phyloP scores from a whole-genome alignment of 2,329 filamentous ascomycete species.

The Blastomyces percursus region DNA sequence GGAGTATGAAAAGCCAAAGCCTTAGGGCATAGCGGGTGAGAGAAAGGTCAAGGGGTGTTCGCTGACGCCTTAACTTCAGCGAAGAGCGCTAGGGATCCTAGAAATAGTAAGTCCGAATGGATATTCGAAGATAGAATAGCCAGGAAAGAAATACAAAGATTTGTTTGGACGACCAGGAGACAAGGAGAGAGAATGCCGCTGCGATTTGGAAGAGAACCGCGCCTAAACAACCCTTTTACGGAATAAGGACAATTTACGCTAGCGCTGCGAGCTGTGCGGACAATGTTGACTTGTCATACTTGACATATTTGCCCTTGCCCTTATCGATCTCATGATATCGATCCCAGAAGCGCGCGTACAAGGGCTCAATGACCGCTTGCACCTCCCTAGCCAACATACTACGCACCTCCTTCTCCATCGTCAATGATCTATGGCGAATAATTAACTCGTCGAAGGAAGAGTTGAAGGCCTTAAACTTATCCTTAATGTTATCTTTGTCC shows the following conservation, averaged over 20 bases:
- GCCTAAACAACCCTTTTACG: neutral
- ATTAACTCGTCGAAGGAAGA: constrained; percentile 81
- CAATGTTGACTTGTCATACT: constrained; percentile 82
- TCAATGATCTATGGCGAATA: constrained; percentile 65
- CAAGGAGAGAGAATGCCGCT: neutral
- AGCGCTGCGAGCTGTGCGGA: constrained; percentile 45
- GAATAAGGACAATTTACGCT: constrained; percentile 4
- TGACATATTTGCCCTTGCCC: constrained; percentile 95
- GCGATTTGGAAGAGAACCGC: neutral
- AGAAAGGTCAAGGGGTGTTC: neutral
- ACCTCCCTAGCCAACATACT: constrained; percentile 71
- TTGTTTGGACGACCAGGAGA: neutral
- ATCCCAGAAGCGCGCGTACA: constrained; percentile 94
- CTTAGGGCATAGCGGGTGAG: neutral
- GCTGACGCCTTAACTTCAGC: neutral
- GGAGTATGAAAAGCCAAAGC: neutral
- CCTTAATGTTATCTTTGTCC: constrained; percentile 92
- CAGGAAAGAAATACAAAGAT: neutral
- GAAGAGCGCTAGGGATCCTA: neutral
- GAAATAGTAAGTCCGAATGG: neutral
- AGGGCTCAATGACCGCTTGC: constrained; percentile 80
- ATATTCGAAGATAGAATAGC: neutral
- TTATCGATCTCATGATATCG: constrained; percentile 96
- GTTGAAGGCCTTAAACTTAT: constrained; percentile 92
- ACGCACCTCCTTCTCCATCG: constrained; percentile 85